Evolutionary conservation across 169 alveolate species (phyloP), one percentile per base, ranked within the genome.

Genomic region (Perkinsus chesapeaki): DNA sequence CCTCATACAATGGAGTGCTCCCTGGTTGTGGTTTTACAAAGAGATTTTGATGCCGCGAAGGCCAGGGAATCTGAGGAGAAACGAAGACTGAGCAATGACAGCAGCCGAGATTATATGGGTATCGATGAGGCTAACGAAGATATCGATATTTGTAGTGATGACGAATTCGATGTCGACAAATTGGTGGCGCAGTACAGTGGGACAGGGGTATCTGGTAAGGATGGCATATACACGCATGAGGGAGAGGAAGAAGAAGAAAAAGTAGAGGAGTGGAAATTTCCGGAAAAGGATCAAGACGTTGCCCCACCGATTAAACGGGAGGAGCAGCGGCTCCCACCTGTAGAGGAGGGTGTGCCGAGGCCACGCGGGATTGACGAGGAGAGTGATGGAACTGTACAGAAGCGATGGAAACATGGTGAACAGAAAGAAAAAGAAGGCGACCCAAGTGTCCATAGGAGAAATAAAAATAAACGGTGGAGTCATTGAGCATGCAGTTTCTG

Each of bases 1-100:
- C 82, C 82, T 60, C 82, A 60, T 16, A 60, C 82, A 60, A 60
- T 60, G 82, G 82, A 60, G 82, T 60, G 82, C 82, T 60, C 82
- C 36, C 7, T 60, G 27, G 82, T 60, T 27, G 7, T 60, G 31
- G 36, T 60, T 60, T 20, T 60, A 34, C 82, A 60, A 34, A 60
- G 82, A 34, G 23, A 60, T 27, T 7, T 60, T 34, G 82, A 60
- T 60, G 31, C 12, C 36, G 3, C 23, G 23, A 34, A 60, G 82
- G 82, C 82, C 82, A 1, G 31, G 82, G 23, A 7, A 9, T 27
- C 82, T 27, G 82, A 60, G 82, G 82, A 60, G 82, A 60, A 34
- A 34, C 82, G 82, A 16, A 1, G 27, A 23, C 12, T 27, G 82
- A 60, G 82, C 23, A 12, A 3, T 16, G 82, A 60, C 31, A 60